Base-by-base conservation (phyloP, 176 grass and related monocot genomes). In the Oryza meridionalis region DNA sequence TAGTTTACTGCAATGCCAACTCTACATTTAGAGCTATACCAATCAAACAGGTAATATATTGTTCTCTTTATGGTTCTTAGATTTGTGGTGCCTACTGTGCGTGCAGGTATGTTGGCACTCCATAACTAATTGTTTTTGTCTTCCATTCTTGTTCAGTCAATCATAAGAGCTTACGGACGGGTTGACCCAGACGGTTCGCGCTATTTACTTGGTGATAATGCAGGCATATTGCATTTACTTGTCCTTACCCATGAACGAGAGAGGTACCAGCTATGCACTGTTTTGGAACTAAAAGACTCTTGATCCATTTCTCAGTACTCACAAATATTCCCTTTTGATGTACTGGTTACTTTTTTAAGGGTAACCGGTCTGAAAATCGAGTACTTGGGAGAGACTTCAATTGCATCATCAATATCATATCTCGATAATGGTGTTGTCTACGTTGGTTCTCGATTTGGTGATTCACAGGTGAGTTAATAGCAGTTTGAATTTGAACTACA, bases 341-440 rank as follows among this genome's bases (percentile, higher is more conserved):
- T 82, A 43, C 86, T 76, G 6, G 9, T 69, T 85, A 37, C 69
- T 26, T 75, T 84, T 87, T 32, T 21, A 99, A 99, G 97, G 90
- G 97, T 99, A 71, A 96, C 91, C 92, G 91, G 97, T 81, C 87
- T 99, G 69, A 96, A 94, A 96, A 92, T 99, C 77, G 97, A 99
- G 77, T 84, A 89, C 68, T 88, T 99, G 62, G 97, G 97, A 76
- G 97, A 99, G 62, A 99, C 97, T 11, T 96, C 97, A 29, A 86
- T 99, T 68, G 93, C 97, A 61, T 99, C 93, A 38, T 94, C 91
- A 58, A 96, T 99, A 84, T 94, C 97, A 14, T 99, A 99, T 92
- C 97, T 99, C 47, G 97, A 99, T 78, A 99, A 94, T 82, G 97
- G 90, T 11, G 93, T 99, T 88, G 97, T 99, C 77, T 99, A 94